A percentile compares a stretch with the other conserved stretches of the same genome.
Conservation (phyloP, 2,329 filamentous ascomycete genomes). For the Shiraia bambusicola region DNA sequence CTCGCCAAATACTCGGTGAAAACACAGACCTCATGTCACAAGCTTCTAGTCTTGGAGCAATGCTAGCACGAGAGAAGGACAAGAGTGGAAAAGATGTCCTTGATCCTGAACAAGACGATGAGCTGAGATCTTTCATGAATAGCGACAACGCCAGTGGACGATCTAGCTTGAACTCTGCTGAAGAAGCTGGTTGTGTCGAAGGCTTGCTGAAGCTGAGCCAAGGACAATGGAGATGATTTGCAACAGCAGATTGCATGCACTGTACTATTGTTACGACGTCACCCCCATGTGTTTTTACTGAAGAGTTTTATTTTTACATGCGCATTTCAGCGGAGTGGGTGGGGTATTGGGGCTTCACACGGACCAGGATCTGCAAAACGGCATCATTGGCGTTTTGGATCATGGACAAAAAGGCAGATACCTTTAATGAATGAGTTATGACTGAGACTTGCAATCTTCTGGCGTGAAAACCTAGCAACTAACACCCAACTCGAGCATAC, state of each 20-base stretch:
- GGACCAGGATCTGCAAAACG: neutral
- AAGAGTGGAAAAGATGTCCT: slow-evolving; percentile 32
- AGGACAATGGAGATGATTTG: slow-evolving; percentile 71
- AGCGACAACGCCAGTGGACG: slow-evolving; percentile 61
- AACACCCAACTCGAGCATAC: too few relatives aligned
- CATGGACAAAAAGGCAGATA: too few relatives aligned
- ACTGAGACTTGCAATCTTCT: too few relatives aligned
- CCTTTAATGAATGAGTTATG: too few relatives aligned
- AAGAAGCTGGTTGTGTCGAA: slow-evolving; percentile 84
- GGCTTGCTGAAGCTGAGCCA: slow-evolving; percentile 86
- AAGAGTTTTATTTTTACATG: slow-evolving; percentile 2
- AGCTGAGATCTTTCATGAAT: slow-evolving; percentile 74
- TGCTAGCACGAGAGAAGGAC: slow-evolving; percentile 39
- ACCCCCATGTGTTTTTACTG: too few relatives aligned
- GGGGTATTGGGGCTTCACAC: neutral
- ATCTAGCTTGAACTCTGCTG: slow-evolving; percentile 51
- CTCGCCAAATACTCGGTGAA: slow-evolving; percentile 51
- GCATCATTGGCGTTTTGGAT: neutral
- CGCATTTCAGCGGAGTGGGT: slow-evolving; percentile 4
- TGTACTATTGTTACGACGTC: neutral
- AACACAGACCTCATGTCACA: slow-evolving; percentile 46
- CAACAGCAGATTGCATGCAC: neutral
- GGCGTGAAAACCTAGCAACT: too few relatives aligned
- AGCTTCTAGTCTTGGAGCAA: slow-evolving; percentile 39
- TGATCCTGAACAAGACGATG: slow-evolving; percentile 57